These are phyloP conservation scores for Parathielavia appendiculata DNA, from an alignment of 495 filamentous ascomycete species.

Conservation along the genomic window DNA sequence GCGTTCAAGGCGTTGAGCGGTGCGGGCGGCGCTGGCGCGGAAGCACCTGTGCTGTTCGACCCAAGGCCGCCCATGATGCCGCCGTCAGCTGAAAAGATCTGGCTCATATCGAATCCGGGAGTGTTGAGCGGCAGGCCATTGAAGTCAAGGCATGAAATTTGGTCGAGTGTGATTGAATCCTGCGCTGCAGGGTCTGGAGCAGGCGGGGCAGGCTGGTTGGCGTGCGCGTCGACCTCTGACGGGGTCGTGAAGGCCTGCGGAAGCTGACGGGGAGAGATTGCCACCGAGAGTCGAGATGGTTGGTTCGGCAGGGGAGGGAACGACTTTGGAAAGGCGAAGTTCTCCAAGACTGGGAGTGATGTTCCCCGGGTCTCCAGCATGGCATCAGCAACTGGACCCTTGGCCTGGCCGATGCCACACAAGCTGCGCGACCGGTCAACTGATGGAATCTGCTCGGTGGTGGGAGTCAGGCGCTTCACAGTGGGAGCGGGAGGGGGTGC, in stretches of 20 bases:
- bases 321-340: constrained; percentile 14
- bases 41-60: not conserved
- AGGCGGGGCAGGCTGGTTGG: not conserved
- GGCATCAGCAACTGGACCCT: not conserved
- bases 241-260: constrained; percentile 1
- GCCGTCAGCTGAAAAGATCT: constrained; percentile 7
- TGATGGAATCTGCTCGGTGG: not conserved
- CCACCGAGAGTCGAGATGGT: constrained; percentile 6
- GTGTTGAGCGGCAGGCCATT: constrained; percentile 12
- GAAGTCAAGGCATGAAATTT: constrained; percentile 21
- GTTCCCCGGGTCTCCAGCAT: not conserved
- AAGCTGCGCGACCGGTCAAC: constrained; percentile 2
- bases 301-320: not conserved
- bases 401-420: not conserved
- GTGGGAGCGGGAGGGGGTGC: not conserved
- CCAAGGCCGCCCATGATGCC: not conserved
- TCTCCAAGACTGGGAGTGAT: constrained; percentile 14
- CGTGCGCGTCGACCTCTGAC: not conserved
- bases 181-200: not conserved
- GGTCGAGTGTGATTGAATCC: constrained; percentile 7
- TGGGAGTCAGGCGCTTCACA: not conserved
- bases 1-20: constrained; percentile 1
- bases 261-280: constrained; percentile 20
- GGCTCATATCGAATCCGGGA: constrained; percentile 19
- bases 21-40: not conserved